A percentile compares a stretch with the other conserved stretches of the same genome.
These are phyloP conservation scores for Warburgia ugandensis DNA, from an alignment of 164 flowering plant genomes.

Conservation along the genomic window DNA sequence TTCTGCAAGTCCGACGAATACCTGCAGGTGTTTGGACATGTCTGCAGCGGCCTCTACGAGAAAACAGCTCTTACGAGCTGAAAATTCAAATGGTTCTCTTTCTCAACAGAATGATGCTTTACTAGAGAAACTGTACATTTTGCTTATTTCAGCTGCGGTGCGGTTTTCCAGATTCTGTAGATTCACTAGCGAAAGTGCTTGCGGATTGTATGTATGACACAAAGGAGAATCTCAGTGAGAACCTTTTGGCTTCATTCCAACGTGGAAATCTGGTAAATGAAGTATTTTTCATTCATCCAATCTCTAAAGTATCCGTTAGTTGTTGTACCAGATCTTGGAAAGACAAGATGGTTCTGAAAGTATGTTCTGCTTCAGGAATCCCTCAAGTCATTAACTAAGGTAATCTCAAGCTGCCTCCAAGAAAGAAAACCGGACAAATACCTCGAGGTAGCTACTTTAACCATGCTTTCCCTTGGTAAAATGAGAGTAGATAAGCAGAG, in stretches of 20 bases:
- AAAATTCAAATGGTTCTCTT: slow-evolving; percentile 24
- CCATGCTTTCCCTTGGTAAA: background rate
- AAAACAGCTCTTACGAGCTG: slow-evolving; percentile 12
- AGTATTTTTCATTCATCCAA: background rate
- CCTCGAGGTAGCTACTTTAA: slow-evolving; percentile 42
- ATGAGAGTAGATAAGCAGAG: background rate
- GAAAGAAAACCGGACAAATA: slow-evolving; percentile 29
- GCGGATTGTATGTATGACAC: slow-evolving; percentile 41
- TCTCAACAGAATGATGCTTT: background rate
- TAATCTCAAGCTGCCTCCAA: slow-evolving; percentile 36
- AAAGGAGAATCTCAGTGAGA: slow-evolving; percentile 66
- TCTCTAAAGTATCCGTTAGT: background rate
- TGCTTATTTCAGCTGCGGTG: background rate
- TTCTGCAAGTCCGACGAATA: slow-evolving; percentile 13
- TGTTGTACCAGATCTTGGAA: background rate
- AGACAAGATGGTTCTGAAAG: background rate
- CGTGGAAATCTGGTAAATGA: slow-evolving; percentile 38
- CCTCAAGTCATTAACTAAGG: slow-evolving; percentile 26
- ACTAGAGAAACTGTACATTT: background rate
- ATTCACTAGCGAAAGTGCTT: slow-evolving; percentile 36
- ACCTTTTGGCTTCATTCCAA: slow-evolving; percentile 36
- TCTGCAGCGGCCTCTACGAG: slow-evolving; percentile 24
- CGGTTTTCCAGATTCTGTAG: slow-evolving; percentile 23
- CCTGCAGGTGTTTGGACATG: slow-evolving; percentile 61
- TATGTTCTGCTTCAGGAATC: slow-evolving; percentile 35